phyloP scores from a whole-genome alignment of 176 grass and related monocot species.

The Saccharum officinarum region DNA sequence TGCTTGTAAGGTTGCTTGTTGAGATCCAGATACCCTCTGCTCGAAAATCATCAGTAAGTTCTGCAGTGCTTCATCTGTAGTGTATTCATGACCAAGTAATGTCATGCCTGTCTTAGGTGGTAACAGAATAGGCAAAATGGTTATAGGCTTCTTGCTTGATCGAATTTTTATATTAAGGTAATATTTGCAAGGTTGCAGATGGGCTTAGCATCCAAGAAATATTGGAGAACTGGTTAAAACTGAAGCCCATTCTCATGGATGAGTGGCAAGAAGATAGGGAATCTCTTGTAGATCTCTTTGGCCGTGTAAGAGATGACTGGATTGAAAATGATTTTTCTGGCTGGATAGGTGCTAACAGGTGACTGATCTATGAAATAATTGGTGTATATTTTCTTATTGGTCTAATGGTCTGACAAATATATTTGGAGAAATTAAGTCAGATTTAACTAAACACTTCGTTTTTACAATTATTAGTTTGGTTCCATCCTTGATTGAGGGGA shows the following conservation, averaged over 20 bases:
- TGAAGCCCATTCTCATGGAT: slow-evolving; percentile 74
- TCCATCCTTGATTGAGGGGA: background rate
- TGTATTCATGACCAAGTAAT: background rate
- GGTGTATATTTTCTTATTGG: background rate
- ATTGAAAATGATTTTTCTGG: slow-evolving; percentile 89
- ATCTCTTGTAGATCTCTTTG: slow-evolving; percentile 79
- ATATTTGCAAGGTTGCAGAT: slow-evolving; percentile 82
- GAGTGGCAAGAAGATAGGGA: slow-evolving; percentile 90
- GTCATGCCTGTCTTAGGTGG: slow-evolving; percentile 7
- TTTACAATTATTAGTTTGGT: background rate
- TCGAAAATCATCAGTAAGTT: slow-evolving; percentile 75
- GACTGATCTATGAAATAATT: slow-evolving; percentile 18
- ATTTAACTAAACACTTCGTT: background rate
- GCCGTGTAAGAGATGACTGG: slow-evolving; percentile 86
- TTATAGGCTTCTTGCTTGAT: slow-evolving; percentile 36
- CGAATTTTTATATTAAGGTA: slow-evolving; percentile 32
- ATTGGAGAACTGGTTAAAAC: slow-evolving; percentile 70
- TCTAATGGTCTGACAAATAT: background rate
- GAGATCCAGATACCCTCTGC: slow-evolving; percentile 63
- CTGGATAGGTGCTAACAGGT: slow-evolving; percentile 95
- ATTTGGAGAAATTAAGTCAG: slow-evolving; percentile 2
- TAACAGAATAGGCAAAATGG: slow-evolving; percentile 14
- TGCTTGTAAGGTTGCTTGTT: slow-evolving; percentile 92
- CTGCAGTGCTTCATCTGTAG: background rate
- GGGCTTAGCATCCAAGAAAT: slow-evolving; percentile 68